phyloP scores from a whole-genome alignment of 73 alveolate species.

The Paramecium caudatum region DNA sequence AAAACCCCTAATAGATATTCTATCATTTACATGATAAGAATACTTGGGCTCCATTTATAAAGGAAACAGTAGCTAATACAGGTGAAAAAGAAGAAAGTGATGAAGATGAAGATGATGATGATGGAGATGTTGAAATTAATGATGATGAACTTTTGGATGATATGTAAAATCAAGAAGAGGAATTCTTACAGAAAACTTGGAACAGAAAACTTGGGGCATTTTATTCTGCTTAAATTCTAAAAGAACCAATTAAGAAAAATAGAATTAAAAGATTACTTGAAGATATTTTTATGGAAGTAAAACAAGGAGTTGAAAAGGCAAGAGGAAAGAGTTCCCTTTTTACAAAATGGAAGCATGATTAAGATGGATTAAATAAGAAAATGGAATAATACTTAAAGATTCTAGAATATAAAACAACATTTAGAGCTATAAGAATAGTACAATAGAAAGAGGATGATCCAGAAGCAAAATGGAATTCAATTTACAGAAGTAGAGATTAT shows the following conservation, averaged over 20 bases:
- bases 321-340: slow-evolving; percentile 21
- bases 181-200: slow-evolving; percentile 13
- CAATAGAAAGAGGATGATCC: slow-evolving; percentile 15
- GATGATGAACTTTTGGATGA: slow-evolving; percentile 24
- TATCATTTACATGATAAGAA: slow-evolving; percentile 68
- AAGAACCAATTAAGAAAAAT: slow-evolving; percentile 58
- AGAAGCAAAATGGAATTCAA: slow-evolving; percentile 22
- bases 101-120: slow-evolving; percentile 27
- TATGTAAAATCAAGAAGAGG: neutral
- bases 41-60: slow-evolving; percentile 62
- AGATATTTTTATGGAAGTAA: slow-evolving; percentile 64
- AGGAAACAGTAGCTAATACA: neutral
- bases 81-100: slow-evolving; percentile 20
- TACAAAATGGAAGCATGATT: slow-evolving; percentile 65
- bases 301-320: slow-evolving; percentile 61
- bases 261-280: slow-evolving; percentile 41
- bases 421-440: slow-evolving; percentile 22
- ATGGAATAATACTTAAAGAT: slow-evolving; percentile 59
- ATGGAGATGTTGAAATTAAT: neutral
- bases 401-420: slow-evolving; percentile 40
- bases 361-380: slow-evolving; percentile 53
- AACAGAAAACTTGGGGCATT: slow-evolving; percentile 27
- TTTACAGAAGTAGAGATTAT: slow-evolving; percentile 23
- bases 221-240: slow-evolving; percentile 56
- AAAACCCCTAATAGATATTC: slow-evolving; percentile 58